Conservation (phyloP, 2,329 filamentous ascomycete genomes). For the Botrytis elliptica region DNA sequence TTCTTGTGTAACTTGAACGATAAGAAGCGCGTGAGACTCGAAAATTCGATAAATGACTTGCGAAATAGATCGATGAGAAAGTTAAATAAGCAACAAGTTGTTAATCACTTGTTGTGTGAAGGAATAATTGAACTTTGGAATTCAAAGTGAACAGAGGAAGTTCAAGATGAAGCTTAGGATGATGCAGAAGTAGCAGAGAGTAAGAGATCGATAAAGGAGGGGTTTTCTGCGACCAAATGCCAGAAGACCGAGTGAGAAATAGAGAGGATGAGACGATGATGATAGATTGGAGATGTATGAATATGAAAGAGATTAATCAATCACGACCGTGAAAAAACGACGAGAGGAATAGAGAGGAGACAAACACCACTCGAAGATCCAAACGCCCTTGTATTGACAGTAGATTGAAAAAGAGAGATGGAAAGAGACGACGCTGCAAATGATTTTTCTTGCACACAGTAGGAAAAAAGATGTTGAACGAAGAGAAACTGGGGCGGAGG, state of each 20-base stretch:
- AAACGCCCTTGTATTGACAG: constrained; percentile 24
- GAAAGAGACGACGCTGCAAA: constrained; percentile 18
- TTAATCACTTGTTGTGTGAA: constrained; percentile 29
- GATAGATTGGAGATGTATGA: constrained; percentile 28
- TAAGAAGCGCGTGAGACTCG: constrained; percentile 36
- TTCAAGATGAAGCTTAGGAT: constrained; percentile 32
- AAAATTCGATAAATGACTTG: constrained; percentile 32
- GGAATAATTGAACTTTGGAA: constrained; percentile 12
- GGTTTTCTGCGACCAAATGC: constrained; percentile 29
- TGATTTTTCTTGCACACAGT: constrained; percentile 7
- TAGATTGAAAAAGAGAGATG: constrained; percentile 17
- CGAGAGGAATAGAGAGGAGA: constrained; percentile 35
- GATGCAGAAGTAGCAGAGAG: constrained; percentile 32
- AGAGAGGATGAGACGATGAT: constrained; percentile 34
- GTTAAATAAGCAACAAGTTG: constrained; percentile 34
- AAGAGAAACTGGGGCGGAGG: constrained; percentile 16
- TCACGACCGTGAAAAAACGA: constrained; percentile 29
- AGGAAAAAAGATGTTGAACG: constrained; percentile 13
- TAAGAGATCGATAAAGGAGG: constrained; percentile 26
- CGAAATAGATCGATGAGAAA: constrained; percentile 35
- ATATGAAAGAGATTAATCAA: constrained; percentile 33
- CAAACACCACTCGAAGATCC: constrained; percentile 38
- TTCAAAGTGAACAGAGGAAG: constrained; percentile 22
- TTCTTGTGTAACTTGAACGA: constrained; percentile 37
- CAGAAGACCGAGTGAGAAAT: constrained; percentile 31